A percentile compares a stretch with the other conserved stretches of the same genome.
phyloP scores from a whole-genome alignment of 2,329 filamentous ascomycete species.

The Neodidymelliopsis sp. region DNA sequence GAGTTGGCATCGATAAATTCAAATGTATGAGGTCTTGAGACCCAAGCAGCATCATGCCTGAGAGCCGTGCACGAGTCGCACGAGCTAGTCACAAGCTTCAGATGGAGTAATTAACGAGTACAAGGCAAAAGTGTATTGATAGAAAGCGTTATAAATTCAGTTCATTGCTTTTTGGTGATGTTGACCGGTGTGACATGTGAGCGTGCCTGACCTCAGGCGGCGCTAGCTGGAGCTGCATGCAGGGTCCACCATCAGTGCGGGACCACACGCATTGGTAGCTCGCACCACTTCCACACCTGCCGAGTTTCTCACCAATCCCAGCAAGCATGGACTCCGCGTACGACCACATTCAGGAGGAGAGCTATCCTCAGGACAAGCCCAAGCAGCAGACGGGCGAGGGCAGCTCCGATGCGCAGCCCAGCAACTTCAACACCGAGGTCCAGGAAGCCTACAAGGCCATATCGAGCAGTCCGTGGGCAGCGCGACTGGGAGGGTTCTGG shows the following conservation, averaged over 20 bases:
- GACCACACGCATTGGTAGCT: slow-evolving; percentile 20
- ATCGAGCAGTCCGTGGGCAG: slow-evolving; percentile 89
- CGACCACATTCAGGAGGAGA: slow-evolving; percentile 92
- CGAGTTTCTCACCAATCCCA: background rate
- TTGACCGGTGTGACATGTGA: slow-evolving; percentile 11
- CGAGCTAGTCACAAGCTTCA: no score
- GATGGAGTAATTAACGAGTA: no score
- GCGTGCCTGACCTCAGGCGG: slow-evolving; percentile 18
- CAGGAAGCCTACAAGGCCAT: slow-evolving; percentile 96
- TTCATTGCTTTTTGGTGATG: background rate
- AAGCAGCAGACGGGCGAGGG: slow-evolving; percentile 58
- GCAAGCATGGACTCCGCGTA: slow-evolving; percentile 95
- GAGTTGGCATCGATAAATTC: no score
- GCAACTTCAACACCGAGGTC: slow-evolving; percentile 81
- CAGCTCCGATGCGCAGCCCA: slow-evolving; percentile 41
- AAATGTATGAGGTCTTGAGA: no score
- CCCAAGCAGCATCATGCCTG: no score
- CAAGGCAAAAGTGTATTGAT: no score
- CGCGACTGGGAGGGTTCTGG: slow-evolving; percentile 85
- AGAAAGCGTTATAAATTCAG: no score
- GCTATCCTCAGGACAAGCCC: slow-evolving; percentile 59
- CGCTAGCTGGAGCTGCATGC: slow-evolving; percentile 23
- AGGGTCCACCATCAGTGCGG: slow-evolving; percentile 16
- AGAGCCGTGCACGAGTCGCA: no score
- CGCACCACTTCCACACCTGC: slow-evolving; percentile 8